Conservation (phyloP, 768 basidiomycete genomes). For the Rhodosporidiobolus sp. region DNA sequence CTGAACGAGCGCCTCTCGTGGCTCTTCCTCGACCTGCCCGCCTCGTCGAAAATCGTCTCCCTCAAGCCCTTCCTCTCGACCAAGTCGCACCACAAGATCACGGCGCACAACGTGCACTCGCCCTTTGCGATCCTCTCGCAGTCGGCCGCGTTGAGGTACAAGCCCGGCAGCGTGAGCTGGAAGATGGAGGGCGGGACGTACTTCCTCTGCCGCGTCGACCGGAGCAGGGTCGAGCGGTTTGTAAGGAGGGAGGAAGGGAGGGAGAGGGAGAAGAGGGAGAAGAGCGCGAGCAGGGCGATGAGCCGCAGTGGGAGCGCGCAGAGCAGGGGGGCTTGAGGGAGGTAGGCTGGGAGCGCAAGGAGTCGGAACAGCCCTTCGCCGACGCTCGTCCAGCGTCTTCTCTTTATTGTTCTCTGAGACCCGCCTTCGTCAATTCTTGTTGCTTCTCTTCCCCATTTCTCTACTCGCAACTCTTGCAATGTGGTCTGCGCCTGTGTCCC, state of each 20-base stretch:
- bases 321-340: neutral
- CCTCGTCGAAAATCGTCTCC: constrained; percentile 84
- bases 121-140: constrained; percentile 68
- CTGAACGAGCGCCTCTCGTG: constrained; percentile 81
- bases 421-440: too few species aligned
- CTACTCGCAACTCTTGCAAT: too few species aligned
- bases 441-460: too few species aligned
- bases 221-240: constrained; percentile 14
- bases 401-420: too few species aligned
- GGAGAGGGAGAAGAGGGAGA: neutral
- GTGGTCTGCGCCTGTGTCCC: too few species aligned
- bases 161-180: constrained; percentile 33
- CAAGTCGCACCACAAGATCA: constrained; percentile 66
- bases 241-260: constrained; percentile 3
- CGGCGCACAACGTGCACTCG: constrained; percentile 78
- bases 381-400: too few species aligned
- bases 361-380: too few species aligned
- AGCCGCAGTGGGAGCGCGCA: neutral
- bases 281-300: neutral
- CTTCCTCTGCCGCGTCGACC: constrained; percentile 15
- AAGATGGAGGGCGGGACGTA: constrained; percentile 37
- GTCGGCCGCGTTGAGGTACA: constrained; percentile 9
- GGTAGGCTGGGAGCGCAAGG: neutral
- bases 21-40: constrained; percentile 90
- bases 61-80: constrained; percentile 80